These are phyloP conservation scores for Saccharum hybrid DNA, from an alignment of 202 grass and related monocot genomes.

Conservation along the genomic window DNA sequence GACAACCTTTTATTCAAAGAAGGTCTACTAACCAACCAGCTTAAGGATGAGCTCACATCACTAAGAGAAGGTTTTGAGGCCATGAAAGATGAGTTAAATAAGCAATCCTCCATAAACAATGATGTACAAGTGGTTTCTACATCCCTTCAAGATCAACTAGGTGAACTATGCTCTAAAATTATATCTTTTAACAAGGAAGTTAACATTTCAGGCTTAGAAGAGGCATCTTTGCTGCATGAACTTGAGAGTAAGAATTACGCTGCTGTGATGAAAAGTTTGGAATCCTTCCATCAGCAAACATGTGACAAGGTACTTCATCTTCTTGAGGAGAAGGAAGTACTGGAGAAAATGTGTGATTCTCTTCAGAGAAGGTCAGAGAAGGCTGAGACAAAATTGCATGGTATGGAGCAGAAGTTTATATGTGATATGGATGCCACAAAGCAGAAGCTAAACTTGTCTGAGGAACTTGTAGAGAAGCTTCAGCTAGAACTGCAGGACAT, in stretches of 20 bases:
- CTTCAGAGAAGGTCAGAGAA: constrained; percentile 51
- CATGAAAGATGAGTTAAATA: constrained; percentile 70
- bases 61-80: constrained; percentile 55
- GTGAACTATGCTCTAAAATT: constrained; percentile 46
- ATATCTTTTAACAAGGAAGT: constrained; percentile 58
- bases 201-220: constrained; percentile 49
- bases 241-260: constrained; percentile 56
- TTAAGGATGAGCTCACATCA: constrained; percentile 62
- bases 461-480: constrained; percentile 64
- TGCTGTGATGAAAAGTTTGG: constrained; percentile 51
- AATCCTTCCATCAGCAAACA: constrained; percentile 67
- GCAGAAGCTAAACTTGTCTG: constrained; percentile 65
- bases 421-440: constrained; percentile 66
- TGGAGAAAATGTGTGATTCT: constrained; percentile 58
- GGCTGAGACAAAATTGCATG: constrained; percentile 50
- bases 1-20: constrained; percentile 72
- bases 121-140: constrained; percentile 49
- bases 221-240: constrained; percentile 51
- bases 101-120: constrained; percentile 58
- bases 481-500: constrained; percentile 73
- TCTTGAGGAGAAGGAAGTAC: constrained; percentile 58
- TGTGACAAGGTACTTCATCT: constrained; percentile 62
- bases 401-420: constrained; percentile 57
- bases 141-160: constrained; percentile 56
- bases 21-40: constrained; percentile 54